Evolutionary conservation across 2,329 filamentous ascomycete genomes (phyloP).

Genomic region (Penicillium verrucosum): DNA sequence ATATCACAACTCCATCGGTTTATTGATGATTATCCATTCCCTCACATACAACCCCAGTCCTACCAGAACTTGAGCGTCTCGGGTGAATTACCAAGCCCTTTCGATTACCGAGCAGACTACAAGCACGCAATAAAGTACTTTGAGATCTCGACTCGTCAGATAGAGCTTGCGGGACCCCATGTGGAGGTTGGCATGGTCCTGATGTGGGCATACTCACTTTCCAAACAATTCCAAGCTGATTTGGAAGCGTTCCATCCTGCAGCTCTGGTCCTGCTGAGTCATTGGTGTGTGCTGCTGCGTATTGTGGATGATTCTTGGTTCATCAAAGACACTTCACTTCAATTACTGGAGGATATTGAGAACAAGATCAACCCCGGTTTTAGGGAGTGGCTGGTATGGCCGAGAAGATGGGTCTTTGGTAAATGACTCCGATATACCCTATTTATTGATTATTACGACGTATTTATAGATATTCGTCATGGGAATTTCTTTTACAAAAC

Average conservation of each 20-base stretch:
- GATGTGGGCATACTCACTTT: conserved; percentile 19
- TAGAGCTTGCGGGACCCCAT: conserved; percentile 18
- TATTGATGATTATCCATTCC: conserved; percentile 17
- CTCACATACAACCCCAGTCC: background rate
- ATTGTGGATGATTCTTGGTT: conserved; percentile 17
- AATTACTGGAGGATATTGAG: conserved; percentile 20
- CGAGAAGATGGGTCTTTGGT: conserved; percentile 15
- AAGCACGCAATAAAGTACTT: conserved; percentile 7
- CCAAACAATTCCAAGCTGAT: conserved; percentile 14
- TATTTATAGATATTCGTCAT: background rate
- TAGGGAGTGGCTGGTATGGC: conserved; percentile 19
- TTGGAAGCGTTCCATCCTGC: conserved; percentile 12
- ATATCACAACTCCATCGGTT: conserved; percentile 13
- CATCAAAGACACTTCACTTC: conserved; percentile 8
- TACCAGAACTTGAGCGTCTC: background rate
- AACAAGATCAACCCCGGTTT: conserved; percentile 11
- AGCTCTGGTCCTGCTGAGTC: conserved; percentile 16
- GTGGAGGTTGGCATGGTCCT: conserved; percentile 19
- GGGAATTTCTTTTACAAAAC: background rate
- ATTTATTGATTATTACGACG: background rate
- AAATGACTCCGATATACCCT: background rate
- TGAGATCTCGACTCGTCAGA: conserved; percentile 10
- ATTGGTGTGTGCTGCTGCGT: conserved; percentile 19
- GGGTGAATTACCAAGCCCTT: background rate
- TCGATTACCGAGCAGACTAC: conserved; percentile 14